Base-by-base conservation (phyloP, 2,329 filamentous ascomycete species). In the Drechslerella dactyloides region DNA sequence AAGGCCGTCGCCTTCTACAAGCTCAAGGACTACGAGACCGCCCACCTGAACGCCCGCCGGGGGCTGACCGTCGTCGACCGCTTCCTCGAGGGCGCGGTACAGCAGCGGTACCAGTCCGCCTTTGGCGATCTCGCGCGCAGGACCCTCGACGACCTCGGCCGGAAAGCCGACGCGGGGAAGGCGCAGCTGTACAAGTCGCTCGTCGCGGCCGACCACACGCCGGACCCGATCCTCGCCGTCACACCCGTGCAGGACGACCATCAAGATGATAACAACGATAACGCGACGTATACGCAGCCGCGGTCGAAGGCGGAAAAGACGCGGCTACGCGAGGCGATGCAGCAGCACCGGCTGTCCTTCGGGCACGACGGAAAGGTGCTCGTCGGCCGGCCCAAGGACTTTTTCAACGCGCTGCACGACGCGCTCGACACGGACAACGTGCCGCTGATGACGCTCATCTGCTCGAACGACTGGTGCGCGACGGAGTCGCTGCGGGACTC, bases 1-100 rank as follows among this genome's bases (percentile, higher is more conserved):
- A 72, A 61, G 52, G 68, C 68, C 6, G 60, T 72, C 33, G 60
- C 68, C 8, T 24, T 72, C 1, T 72, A 72, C 51, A 72, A 72
- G 17, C 68, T 72, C 8, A 65, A 53, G 21, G 68, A 72, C 50
- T 72, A 72, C 55, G 68, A 54, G 21, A 24, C 68, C 5, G 51
- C 60, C 24, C 68, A 72, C 30, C 33, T 52, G 40, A 72, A 70
- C 33, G 55, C 59, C 37, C 59, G 66, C 30, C 46, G 66, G n/a
- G 66, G 66, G 17, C 46, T 70, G 8, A 54, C 24, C 30, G 66
- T 72, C 2, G 37, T 57, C 0, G 53, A 72, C 37, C 64, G 64
- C 23, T 65, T 52, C 24, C 40, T 72, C 7, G 30, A 54, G 10
- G 68, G 55, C 2, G 13, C 23, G 2, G 21, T 46, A 5, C 68